Percentiles rank a stretch among this genome's conserved stretches.
Conservation (phyloP, 2,329 filamentous ascomycete genomes). For the Cladosporium sp. region DNA sequence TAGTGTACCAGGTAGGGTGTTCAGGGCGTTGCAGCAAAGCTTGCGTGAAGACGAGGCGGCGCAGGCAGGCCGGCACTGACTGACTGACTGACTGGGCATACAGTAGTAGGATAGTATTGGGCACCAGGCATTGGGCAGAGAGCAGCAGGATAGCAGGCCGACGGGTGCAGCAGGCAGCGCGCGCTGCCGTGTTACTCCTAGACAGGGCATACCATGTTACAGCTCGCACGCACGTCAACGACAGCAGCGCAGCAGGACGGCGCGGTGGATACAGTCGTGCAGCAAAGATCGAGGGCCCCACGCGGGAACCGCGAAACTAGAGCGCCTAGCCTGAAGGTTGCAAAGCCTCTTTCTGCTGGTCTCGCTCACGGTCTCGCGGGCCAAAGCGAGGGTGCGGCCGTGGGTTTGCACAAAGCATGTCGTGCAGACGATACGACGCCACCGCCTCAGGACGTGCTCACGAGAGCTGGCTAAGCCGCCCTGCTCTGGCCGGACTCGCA, state of each 20-base stretch:
- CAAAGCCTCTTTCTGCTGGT: conserved; percentile 4
- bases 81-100: not conserved
- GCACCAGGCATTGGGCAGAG: conserved; percentile 15
- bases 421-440: conserved; percentile 4
- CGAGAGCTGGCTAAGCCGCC: not conserved
- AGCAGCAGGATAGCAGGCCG: not conserved
- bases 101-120: not conserved
- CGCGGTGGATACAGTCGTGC: conserved; percentile 11
- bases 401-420: conserved; percentile 9
- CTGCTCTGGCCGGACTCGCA: conserved; percentile 1
- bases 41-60: conserved; percentile 17
- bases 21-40: conserved; percentile 8
- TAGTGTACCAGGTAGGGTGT: conserved; percentile 19
- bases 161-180: conserved; percentile 1
- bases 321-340: conserved; percentile 14
- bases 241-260: not conserved
- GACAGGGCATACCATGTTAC: conserved; percentile 9
- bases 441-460: not conserved
- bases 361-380: conserved; percentile 8
- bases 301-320: conserved; percentile 11
- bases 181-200: conserved; percentile 5
- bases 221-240: conserved; percentile 8
- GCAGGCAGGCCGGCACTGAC: not conserved
- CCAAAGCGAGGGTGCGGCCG: conserved; percentile 10
- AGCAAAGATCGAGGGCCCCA: conserved; percentile 9